Base-by-base conservation (phyloP, 768 basidiomycete species). In the Cubamyces sp. region DNA sequence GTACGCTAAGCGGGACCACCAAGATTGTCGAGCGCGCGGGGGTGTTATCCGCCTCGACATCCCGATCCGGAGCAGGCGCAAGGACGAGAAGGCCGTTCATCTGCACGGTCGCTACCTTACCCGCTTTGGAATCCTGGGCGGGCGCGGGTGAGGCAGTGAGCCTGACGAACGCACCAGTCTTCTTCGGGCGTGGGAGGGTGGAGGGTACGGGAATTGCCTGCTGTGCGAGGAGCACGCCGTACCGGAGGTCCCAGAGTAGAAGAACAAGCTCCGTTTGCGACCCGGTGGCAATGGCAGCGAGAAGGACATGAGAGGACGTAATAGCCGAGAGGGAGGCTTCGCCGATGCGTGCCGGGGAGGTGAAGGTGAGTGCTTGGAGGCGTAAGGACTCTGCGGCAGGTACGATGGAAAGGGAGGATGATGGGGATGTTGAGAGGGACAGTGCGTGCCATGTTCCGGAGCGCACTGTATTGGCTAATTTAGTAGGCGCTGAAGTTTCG, bases 1-100 rank as follows among this genome's bases (percentile, higher is more conserved):
- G 86, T 6, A 83, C 77, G 3, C 74, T 76, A 57, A 84, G 74
- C 0, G 91, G 91, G 0, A 90, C 75, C 25, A 86, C 79, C 40
- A 90, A 74, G 18, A 92, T 74, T 18, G 79, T 82, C 1, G 88
- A 85, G 7, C 80, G 58, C 40, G 63, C 52, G 54, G 62, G 9
- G 57, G 54, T 18, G 51, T 52, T 53, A 26, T 64, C 64, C 7
- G 50, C 62, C 26, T 61, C 56, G 41, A 23, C 18, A 16, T 64
- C 51, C 3, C 48, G 41, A 5, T 60, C 57, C 1, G 64, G 56
- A 1, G 48, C 41, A 1, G 68, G 66, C 0, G 67, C 55, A 25
- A 73, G 66, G 11, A 63, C 55, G 12, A 73, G 63, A 1, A 72
- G 41, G 15, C 54, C 69, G 45, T 54, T 57, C 26, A 61, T 46